Base-by-base conservation (phyloP, 148 eudicot species). In the Nepenthes gracilis region DNA sequence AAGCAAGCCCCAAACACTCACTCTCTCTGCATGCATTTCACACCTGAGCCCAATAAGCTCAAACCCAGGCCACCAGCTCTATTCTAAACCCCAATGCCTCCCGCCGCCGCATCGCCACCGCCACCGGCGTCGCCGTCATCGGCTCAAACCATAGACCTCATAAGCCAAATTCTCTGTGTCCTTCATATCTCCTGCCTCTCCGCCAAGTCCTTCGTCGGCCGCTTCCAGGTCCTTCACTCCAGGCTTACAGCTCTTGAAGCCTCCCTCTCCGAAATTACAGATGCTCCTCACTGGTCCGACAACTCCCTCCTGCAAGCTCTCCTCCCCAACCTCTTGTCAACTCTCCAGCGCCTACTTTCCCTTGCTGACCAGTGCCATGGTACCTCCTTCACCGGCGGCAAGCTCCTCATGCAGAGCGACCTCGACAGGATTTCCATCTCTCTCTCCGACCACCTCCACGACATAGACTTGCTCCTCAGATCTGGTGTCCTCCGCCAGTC, bases 401-500 rank as follows among this genome's bases (percentile, higher is more conserved):
- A 84, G 58, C 82, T 84, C 35, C 67, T 78, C 32, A 75, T 81
- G 77, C 90, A 84, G 69, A 72, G 78, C 63, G 90, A 84, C 75
- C 80, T 84, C 60, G 86, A 84, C 61, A 81, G 77, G 80, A 83
- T 84, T 43, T 4, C 80, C 47, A 58, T 64, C 1, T 79, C 86
- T 80, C 74, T 84, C 40, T 68, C 84, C 15, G 72, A 72, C 11
- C 86, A 77, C 7, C 63, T 61, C 36, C 54, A 66, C 37, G 78
- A 84, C 63, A 53, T 84, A 37, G 84, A 84, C 34, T 61, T 81
- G 59, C 70, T 84, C 15, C 71, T 81, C 43, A 61, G 84, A 4
- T 84, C 90, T 51, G 86, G 90, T 52, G 82, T 84, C 12, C 67
- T 82, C 47, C 78, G 72, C 4, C 83, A 82, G 3, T 71, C 83